Base-by-base conservation (phyloP, 768 basidiomycete species). In the Macrocybe gigantea region DNA sequence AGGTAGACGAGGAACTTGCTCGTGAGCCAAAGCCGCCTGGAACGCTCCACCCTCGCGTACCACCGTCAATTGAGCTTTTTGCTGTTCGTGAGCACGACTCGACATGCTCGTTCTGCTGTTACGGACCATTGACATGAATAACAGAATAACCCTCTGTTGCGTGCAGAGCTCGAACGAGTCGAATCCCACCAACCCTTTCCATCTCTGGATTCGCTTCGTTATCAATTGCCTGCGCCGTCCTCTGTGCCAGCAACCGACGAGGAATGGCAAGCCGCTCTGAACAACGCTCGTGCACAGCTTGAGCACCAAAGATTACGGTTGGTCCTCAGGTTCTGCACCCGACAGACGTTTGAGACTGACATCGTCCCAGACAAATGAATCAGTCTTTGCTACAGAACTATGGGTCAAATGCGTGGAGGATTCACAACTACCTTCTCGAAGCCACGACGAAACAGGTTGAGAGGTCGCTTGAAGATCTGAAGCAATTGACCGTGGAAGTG, bases 341-440 rank as follows among this genome's bases (percentile, higher is more conserved):
- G 14, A 30, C 7, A 14, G 33, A 44, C 32, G 4, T 52, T 52
- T 44, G 41, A 34, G 47, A 22, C 36, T 39, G 44, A 46, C 50
- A 37, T 49, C 43, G 10, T 47, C 29, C 53, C 33, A 95, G 94
- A 53, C 82, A 88, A 55, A 85, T 83, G 14, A 97, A 96, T 69
- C 67, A 91, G 44, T 78, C 83, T 3, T 70, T 98, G 31, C 67
- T 94, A 33, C 84, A 93, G 61, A 84, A 81, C 33, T 93, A 95
- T 59, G 95, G 89, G 3, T 69, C 85, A 12, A 97, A 98, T 70
- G 86, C 88, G 9, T 95, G 90, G 88, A 80, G 88, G 52, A 82
- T 93, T 64, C 83, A 90, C 60, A 98, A 97, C 64, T 93, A 92
- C 59, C 73, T 88, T 32, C 68, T 93, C 15, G 92, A 95, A 62